Conservation (phyloP, 2,329 filamentous ascomycete species). For the Arthrobotrys pseudoclavata region DNA sequence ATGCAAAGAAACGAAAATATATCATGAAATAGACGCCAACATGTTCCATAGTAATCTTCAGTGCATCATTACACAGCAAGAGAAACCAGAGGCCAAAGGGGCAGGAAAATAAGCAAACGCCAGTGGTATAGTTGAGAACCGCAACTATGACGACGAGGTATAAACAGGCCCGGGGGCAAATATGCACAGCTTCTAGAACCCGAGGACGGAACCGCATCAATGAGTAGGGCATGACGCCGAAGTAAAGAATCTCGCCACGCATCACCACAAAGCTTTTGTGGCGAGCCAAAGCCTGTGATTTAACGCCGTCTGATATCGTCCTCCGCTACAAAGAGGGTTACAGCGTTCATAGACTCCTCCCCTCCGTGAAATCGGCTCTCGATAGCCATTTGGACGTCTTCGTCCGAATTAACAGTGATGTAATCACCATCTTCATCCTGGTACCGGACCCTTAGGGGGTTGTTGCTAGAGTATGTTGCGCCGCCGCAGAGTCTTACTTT, state of each 20-base stretch:
- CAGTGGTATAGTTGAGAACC: constrained; percentile 15
- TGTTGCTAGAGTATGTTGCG: constrained; percentile 85
- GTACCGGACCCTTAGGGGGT: constrained; percentile 84
- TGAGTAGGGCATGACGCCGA: constrained; percentile 6
- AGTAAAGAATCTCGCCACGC: constrained; percentile 12
- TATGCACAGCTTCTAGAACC: constrained; percentile 29
- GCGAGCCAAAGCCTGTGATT: background rate
- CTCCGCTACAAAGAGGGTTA: constrained; percentile 56
- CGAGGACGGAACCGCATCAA: constrained; percentile 6
- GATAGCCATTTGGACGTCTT: constrained; percentile 96
- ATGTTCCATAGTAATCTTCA: constrained; percentile 28
- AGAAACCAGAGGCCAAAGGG: background rate
- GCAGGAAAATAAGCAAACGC: constrained; percentile 4
- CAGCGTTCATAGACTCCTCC: constrained; percentile 51
- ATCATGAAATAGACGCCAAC: constrained; percentile 38
- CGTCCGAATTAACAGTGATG: constrained; percentile 93
- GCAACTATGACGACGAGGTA: constrained; percentile 26
- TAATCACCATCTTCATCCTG: constrained; percentile 92
- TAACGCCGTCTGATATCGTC: constrained; percentile 8
- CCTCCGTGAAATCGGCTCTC: constrained; percentile 60
- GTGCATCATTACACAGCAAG: constrained; percentile 32
- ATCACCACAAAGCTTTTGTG: background rate
- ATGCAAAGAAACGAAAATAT: background rate
- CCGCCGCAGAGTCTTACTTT: constrained; percentile 80
- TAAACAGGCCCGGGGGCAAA: constrained; percentile 18